Conservation (phyloP, 768 basidiomycete species). For the Mycena epipterygia region DNA sequence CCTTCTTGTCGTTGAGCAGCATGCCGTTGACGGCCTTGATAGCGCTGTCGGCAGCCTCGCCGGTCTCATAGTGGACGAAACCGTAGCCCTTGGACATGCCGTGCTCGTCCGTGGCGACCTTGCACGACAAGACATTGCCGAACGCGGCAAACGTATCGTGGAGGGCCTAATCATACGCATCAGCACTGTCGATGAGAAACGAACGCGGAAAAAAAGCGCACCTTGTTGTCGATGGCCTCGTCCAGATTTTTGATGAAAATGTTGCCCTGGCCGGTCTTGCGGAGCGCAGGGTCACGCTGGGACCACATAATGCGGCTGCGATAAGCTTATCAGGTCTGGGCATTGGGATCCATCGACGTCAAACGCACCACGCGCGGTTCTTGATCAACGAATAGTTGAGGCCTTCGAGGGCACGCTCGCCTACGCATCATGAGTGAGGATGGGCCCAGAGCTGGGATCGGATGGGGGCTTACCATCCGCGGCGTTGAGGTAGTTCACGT, state of each 20-base stretch:
- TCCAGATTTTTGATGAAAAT: slow-evolving; percentile 99
- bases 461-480: slow-evolving; percentile 78
- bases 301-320: slow-evolving; percentile 99
- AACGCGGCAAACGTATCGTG: slow-evolving; percentile 99
- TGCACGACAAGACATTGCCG: slow-evolving; percentile 98
- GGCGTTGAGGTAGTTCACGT: slow-evolving; percentile 98
- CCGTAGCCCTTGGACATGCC: slow-evolving; percentile 98
- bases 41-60: slow-evolving; percentile 94
- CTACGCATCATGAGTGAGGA: slow-evolving; percentile 53
- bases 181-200: background rate
- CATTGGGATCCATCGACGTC: background rate
- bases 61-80: slow-evolving; percentile 99
- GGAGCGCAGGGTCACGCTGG: slow-evolving; percentile 98
- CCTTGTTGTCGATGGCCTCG: slow-evolving; percentile 98
- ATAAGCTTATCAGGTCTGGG: slow-evolving; percentile 33
- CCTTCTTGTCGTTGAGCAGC: slow-evolving; percentile 99
- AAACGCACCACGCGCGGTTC: slow-evolving; percentile 91
- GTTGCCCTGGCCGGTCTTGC: slow-evolving; percentile 99
- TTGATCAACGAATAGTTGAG: slow-evolving; percentile 99
- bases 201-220: slow-evolving; percentile 40
- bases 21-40: slow-evolving; percentile 99
- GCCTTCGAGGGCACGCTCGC: slow-evolving; percentile 98
- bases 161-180: slow-evolving; percentile 75
- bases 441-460: background rate
- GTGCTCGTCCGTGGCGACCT: slow-evolving; percentile 96